Base-by-base conservation (phyloP, 2,329 filamentous ascomycete genomes). In the Acrodontium crateriforme region DNA sequence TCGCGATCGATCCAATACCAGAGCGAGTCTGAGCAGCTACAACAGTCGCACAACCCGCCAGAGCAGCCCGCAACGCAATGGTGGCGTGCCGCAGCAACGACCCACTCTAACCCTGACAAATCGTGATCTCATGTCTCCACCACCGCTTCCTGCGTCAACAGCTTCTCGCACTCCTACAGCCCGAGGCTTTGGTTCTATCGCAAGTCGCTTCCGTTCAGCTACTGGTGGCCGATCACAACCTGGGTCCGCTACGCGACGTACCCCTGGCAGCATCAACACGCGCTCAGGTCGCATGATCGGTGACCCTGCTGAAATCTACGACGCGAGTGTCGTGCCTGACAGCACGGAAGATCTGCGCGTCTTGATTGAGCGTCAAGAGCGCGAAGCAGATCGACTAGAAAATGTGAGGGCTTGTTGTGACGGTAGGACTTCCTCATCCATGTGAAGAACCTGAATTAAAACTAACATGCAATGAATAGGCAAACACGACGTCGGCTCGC, bases 371-470 rank as follows among this genome's bases (percentile, higher is more conserved):
- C 66, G 56, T 26, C 76, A 84, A 49, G 78, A 87, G 45, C 64
- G 73, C 29, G 79, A 85, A 41, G 65, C 76, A 15, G 80, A 85
- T 49, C 69, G 76, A 37, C 65, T 95, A 45, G 87, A 95, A 64
- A 94, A 98, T 53, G 89, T 98, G 39, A 69, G 89, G 50, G 85
- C 87, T 34, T 98, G 89, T 60, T 98, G 89, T 56, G 89, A 95
- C 69, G 89, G 85, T 87, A 67, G 70, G 77, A 62, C 25, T 22
- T 22, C 28, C 12, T 20, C 17, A 16, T 24, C 19, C 11, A 5
- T 23, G 9, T 9, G 20, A 10, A 26, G 24, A 8, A 11, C 18
- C n/a, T 12, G 9, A 16, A 14, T 10, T 11, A 22, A 18, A 28
- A 13, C 21, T 23, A 23, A 13, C 30, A 20, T 13, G 11, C 19